Percentiles rank a stretch among this genome's conserved stretches.
phyloP scores from a whole-genome alignment of 441 rosid genomes.

The Populus tomentosa region DNA sequence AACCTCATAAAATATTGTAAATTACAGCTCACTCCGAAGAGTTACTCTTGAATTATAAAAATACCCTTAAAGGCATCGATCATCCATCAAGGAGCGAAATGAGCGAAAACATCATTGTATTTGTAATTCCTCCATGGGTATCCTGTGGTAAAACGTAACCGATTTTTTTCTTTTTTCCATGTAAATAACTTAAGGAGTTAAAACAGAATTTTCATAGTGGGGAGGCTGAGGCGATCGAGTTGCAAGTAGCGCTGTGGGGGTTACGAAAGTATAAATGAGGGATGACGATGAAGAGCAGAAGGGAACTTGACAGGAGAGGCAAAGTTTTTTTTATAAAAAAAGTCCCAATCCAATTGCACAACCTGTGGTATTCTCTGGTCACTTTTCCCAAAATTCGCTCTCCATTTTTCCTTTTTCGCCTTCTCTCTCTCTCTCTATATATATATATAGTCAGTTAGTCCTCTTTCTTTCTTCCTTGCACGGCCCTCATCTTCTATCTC shows the following conservation, averaged over 20 bases:
- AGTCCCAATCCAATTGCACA: not conserved
- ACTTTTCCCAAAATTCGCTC: conserved; percentile 24
- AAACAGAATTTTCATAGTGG: not conserved
- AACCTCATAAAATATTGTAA: not conserved
- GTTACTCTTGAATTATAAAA: too few species aligned
- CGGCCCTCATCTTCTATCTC: not conserved
- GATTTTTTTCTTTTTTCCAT: too few species aligned
- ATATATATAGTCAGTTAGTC: not conserved
- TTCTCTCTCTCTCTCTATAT: not conserved
- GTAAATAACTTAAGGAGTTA: not conserved
- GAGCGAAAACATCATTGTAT: too few species aligned
- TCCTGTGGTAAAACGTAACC: too few species aligned
- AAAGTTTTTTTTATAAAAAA: too few species aligned
- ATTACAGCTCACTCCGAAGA: too few species aligned
- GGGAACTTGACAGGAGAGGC: not conserved
- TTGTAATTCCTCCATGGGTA: too few species aligned
- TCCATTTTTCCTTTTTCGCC: not conserved
- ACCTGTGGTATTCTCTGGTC: not conserved
- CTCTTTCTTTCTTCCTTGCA: not conserved
- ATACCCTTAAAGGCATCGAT: too few species aligned
- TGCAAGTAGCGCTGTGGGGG: not conserved
- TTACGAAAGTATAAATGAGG: conserved; percentile 1
- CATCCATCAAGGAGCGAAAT: too few species aligned
- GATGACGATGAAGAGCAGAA: conserved; percentile 11
- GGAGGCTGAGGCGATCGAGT: not conserved